These are phyloP conservation scores for Penicillium sp. DNA, from an alignment of 2,329 filamentous ascomycete species.

Conservation along the genomic window DNA sequence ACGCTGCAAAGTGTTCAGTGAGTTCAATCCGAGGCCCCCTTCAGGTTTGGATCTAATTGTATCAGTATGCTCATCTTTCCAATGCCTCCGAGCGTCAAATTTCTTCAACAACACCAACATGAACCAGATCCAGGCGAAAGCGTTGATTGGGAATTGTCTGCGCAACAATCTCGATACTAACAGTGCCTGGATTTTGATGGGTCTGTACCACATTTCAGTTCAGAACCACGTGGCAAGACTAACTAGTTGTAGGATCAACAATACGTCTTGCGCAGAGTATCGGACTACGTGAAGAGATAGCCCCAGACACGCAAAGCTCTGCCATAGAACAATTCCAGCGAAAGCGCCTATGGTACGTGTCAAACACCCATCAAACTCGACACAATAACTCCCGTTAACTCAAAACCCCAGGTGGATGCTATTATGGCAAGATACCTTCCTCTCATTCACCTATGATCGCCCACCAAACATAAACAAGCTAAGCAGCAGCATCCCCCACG, in stretches of 20 bases:
- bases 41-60: not conserved
- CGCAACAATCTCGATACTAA: constrained; percentile 25
- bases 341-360: not conserved
- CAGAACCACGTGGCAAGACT: not conserved
- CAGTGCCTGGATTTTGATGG: constrained; percentile 26
- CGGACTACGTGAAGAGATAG: constrained; percentile 19
- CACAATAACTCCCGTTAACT: not conserved
- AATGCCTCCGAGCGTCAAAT: constrained; percentile 24
- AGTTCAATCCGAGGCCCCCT: not conserved
- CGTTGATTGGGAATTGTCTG: constrained; percentile 22
- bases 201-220: not conserved
- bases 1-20: constrained; percentile 24
- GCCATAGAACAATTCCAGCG: not conserved
- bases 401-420: constrained; percentile 16
- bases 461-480: constrained; percentile 15
- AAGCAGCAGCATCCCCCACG: constrained; percentile 10
- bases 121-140: constrained; percentile 25
- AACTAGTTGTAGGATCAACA: constrained; percentile 13
- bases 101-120: constrained; percentile 25
- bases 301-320: not conserved
- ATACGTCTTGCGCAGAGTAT: constrained; percentile 26
- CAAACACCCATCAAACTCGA: not conserved
- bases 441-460: constrained; percentile 25
- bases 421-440: constrained; percentile 23
- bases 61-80: constrained; percentile 25